phyloP scores from a whole-genome alignment of 768 basidiomycete genomes.

The Boletus subcaerulescens region DNA sequence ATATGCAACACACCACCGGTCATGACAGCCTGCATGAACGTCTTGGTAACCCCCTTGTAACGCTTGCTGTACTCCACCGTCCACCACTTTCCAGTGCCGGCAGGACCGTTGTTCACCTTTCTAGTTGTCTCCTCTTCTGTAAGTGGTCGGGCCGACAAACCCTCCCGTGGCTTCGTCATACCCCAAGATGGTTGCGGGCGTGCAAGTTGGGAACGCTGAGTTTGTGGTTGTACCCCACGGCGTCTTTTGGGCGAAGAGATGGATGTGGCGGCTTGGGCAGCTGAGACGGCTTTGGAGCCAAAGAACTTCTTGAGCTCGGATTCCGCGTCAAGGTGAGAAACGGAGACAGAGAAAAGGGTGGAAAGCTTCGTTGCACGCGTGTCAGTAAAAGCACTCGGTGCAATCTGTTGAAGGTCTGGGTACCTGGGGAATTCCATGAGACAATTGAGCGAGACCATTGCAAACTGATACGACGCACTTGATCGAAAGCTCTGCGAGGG shows the following conservation, averaged over 20 bases:
- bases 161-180: constrained; percentile 64
- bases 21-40: constrained; percentile 78
- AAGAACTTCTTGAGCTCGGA: constrained; percentile 94
- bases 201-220: constrained; percentile 68
- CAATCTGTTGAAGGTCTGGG: constrained; percentile 46
- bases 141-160: constrained; percentile 62
- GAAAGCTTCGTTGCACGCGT: constrained; percentile 36
- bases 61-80: constrained; percentile 82
- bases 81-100: constrained; percentile 76
- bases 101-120: constrained; percentile 42
- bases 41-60: constrained; percentile 77
- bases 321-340: constrained; percentile 80
- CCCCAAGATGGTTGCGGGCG: constrained; percentile 78
- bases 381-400: constrained; percentile 23
- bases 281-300: constrained; percentile 82
- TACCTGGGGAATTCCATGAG: constrained; percentile 37
- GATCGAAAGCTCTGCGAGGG: constrained; percentile 76
- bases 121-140: constrained; percentile 50
- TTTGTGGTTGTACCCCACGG: constrained; percentile 34
- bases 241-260: constrained; percentile 38
- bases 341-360: constrained; percentile 73
- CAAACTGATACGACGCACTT: constrained; percentile 45
- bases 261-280: constrained; percentile 42
- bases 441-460: neutral
- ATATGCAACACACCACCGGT: constrained; percentile 63